phyloP scores from a whole-genome alignment of 805 yeast genomes.

The Ogataea kodamae region DNA sequence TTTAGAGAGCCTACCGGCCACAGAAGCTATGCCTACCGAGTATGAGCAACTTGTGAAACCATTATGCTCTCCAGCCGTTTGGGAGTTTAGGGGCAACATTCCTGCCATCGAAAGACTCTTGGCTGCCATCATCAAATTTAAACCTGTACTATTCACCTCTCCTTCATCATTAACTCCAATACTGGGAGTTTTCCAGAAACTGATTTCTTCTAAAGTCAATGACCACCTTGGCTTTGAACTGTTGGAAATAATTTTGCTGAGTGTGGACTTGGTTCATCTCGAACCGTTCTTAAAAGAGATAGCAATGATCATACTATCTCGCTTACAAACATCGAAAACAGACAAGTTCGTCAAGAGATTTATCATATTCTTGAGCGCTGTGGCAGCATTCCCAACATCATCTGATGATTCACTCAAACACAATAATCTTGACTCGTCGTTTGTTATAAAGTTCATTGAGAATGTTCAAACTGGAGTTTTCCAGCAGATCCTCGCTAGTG shows the following conservation, averaged over 20 bases:
- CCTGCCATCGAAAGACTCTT: conserved; percentile 88
- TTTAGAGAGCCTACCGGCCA: conserved; percentile 56
- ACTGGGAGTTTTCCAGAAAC: conserved; percentile 93
- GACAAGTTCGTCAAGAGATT: conserved; percentile 76
- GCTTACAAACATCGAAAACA: conserved; percentile 77
- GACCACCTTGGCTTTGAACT: conserved; percentile 85
- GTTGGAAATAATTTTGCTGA: conserved; percentile 61
- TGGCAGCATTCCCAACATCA: conserved; percentile 24
- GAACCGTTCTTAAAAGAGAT: conserved; percentile 63
- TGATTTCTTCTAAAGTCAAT: conserved; percentile 78
- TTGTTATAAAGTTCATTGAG: conserved; percentile 63
- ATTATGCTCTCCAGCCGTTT: conserved; percentile 79
- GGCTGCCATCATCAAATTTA: conserved; percentile 57
- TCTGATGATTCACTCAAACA: conserved; percentile 24
- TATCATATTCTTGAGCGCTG: conserved; percentile 52
- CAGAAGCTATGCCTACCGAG: conserved; percentile 54
- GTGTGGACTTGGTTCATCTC: conserved; percentile 49
- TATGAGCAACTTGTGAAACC: conserved; percentile 73
- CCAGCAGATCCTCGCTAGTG: conserved; percentile 45
- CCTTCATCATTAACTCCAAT: conserved; percentile 61
- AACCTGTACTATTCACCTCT: conserved; percentile 38
- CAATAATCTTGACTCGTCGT: conserved; percentile 33
- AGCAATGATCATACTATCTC: conserved; percentile 69
- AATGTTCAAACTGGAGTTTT: conserved; percentile 64
- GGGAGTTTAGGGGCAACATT: conserved; percentile 91